A percentile compares a stretch with the other conserved stretches of the same genome.
Evolutionary conservation across 495 filamentous ascomycete species (phyloP).

Genomic region (Aspergillus bridgeri): DNA sequence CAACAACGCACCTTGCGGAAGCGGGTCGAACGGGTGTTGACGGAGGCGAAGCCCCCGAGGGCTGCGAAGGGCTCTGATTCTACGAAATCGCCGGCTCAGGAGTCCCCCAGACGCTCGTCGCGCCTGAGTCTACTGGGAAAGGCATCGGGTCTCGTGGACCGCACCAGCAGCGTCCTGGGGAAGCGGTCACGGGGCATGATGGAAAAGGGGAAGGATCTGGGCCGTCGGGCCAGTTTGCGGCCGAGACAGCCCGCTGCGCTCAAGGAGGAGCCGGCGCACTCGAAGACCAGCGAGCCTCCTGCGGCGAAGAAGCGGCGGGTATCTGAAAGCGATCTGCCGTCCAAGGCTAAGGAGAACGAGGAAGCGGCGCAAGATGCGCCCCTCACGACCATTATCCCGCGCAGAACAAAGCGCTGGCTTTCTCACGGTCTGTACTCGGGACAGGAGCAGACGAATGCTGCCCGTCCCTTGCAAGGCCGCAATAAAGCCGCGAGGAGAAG

Average conservation of each 20-base stretch:
- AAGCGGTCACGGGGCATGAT: slow-evolving; percentile 49
- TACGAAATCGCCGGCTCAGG: slow-evolving; percentile 5
- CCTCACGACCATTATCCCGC: slow-evolving; percentile 35
- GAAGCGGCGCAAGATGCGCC: slow-evolving; percentile 32
- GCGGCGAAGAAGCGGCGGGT: slow-evolving; percentile 48
- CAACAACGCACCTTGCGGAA: slow-evolving; percentile 45
- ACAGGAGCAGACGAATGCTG: slow-evolving; percentile 62
- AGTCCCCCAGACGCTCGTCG: slow-evolving; percentile 19
- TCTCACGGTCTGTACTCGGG: slow-evolving; percentile 85
- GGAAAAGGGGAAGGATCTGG: slow-evolving; percentile 41
- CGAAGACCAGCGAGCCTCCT: slow-evolving; percentile 22
- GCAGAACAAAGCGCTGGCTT: slow-evolving; percentile 66
- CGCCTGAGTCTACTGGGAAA: slow-evolving; percentile 43
- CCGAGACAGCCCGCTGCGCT: slow-evolving; percentile 29
- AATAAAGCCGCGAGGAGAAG: slow-evolving; percentile 47
- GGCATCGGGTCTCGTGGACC: slow-evolving; percentile 41
- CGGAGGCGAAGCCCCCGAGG: slow-evolving; percentile 38
- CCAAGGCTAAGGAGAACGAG: slow-evolving; percentile 41
- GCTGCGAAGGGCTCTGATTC: slow-evolving; percentile 10
- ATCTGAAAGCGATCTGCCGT: slow-evolving; percentile 44
- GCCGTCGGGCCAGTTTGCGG: slow-evolving; percentile 40
- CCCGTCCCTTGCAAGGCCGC: slow-evolving; percentile 61
- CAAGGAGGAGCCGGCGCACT: neutral
- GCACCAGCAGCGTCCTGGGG: slow-evolving; percentile 48
- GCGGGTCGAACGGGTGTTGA: slow-evolving; percentile 46